Evolutionary conservation across 2,329 filamentous ascomycete species (phyloP).

Genomic region (Cladophialophora chaetospira): DNA sequence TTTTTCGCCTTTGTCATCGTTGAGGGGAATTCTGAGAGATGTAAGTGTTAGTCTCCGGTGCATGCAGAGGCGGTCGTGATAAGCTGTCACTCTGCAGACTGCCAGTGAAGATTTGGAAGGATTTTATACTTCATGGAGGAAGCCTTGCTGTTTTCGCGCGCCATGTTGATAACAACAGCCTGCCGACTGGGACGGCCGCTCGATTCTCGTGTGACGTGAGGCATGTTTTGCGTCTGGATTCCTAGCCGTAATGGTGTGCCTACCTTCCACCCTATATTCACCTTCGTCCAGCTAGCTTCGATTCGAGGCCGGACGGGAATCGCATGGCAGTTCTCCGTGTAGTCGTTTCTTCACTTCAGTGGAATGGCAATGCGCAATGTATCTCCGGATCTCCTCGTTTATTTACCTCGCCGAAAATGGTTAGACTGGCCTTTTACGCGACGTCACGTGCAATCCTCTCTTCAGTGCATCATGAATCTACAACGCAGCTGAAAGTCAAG

Average conservation of each 20-base stretch:
- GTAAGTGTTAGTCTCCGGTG: not conserved
- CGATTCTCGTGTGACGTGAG: slow-evolving; percentile 24
- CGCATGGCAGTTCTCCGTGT: too few species aligned
- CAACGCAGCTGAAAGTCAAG: too few species aligned
- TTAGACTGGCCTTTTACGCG: not conserved
- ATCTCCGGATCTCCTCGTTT: slow-evolving; percentile 3
- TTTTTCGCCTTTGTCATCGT: slow-evolving; percentile 93
- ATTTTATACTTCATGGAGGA: slow-evolving; percentile 53
- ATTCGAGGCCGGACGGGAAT: too few species aligned
- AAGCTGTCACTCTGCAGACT: not conserved
- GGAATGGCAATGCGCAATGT: too few species aligned
- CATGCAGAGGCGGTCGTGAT: not conserved
- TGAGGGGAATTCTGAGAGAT: slow-evolving; percentile 76
- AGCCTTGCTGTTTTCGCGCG: slow-evolving; percentile 41
- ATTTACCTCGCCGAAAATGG: slow-evolving; percentile 15
- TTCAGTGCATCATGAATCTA: not conserved
- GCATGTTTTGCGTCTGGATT: slow-evolving; percentile 19
- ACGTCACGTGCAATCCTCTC: not conserved
- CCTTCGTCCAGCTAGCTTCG: not conserved
- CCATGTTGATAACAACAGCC: slow-evolving; percentile 29
- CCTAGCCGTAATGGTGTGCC: not conserved
- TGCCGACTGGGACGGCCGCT: slow-evolving; percentile 19
- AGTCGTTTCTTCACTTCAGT: too few species aligned
- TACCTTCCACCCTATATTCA: too few species aligned
- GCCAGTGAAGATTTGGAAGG: not conserved